phyloP scores from a whole-genome alignment of 2,329 filamentous ascomycete genomes.

The Magnaporthiopsis incrustans region DNA sequence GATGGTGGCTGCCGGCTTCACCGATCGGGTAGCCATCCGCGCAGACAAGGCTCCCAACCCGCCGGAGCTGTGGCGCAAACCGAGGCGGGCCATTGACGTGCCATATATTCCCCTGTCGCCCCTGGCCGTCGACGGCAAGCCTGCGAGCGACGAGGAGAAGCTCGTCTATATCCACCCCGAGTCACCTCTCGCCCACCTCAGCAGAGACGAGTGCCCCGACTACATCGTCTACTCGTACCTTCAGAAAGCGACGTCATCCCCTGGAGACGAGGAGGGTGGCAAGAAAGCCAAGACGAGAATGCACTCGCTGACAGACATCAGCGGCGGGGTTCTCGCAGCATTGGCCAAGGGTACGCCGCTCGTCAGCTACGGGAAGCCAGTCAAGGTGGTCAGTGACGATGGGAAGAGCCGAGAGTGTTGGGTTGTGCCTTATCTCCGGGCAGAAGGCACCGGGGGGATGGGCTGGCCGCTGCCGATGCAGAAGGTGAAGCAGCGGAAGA shows the following conservation, averaged over 20 bases:
- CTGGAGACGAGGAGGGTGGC: neutral
- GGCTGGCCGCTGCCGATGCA: constrained; percentile 83
- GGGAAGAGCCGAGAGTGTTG: constrained; percentile 61
- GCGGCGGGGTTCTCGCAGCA: constrained; percentile 64
- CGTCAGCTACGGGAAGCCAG: constrained; percentile 78
- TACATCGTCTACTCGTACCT: constrained; percentile 86
- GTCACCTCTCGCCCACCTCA: constrained; percentile 66
- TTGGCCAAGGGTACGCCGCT: constrained; percentile 81
- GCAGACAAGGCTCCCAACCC: constrained; percentile 75
- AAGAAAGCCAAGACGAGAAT: constrained; percentile 64
- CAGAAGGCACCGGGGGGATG: constrained; percentile 56
- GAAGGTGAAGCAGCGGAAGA: constrained; percentile 74
- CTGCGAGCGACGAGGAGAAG: constrained; percentile 42
- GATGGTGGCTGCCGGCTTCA: constrained; percentile 84
- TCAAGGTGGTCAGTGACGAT: constrained; percentile 49
- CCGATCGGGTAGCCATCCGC: constrained; percentile 90
- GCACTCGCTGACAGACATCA: constrained; percentile 77
- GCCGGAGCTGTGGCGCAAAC: constrained; percentile 58
- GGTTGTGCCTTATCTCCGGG: constrained; percentile 69
- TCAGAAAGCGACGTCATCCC: constrained; percentile 54
- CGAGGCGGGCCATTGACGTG: constrained; percentile 82
- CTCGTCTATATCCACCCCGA: constrained; percentile 84
- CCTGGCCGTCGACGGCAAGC: constrained; percentile 36
- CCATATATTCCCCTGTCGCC: constrained; percentile 83
- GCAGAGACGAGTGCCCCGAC: constrained; percentile 67